Percentiles rank a stretch among this genome's conserved stretches.
phyloP scores from a whole-genome alignment of 257 asterid genomes.

The Verbascum thapsus region DNA sequence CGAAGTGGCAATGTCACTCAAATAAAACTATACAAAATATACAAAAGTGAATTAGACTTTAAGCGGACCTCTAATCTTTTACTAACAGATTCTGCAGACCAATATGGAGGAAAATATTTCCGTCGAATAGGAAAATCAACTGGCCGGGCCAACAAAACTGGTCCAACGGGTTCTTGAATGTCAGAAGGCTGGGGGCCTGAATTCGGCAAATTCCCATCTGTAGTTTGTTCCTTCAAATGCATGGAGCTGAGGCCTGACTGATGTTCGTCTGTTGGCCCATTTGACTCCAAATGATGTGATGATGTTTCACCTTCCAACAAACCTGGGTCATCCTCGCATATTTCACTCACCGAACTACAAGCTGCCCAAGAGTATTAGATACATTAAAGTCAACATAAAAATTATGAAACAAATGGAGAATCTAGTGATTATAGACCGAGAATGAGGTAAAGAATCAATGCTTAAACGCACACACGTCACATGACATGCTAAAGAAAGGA shows the following conservation, averaged over 20 bases:
- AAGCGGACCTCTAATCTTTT: constrained; percentile 42
- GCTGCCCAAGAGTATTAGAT: constrained; percentile 28
- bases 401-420: neutral
- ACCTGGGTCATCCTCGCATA: constrained; percentile 30
- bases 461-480: no score
- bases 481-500: neutral
- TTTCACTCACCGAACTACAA: constrained; percentile 37
- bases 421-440: neutral
- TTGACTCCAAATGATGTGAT: constrained; percentile 11
- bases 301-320: constrained; percentile 20
- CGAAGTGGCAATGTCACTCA: neutral
- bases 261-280: constrained; percentile 28
- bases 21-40: no score
- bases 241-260: constrained; percentile 10
- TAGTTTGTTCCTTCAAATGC: constrained; percentile 21
- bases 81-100: constrained; percentile 39
- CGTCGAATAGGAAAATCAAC: constrained; percentile 33
- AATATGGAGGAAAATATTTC: constrained; percentile 39
- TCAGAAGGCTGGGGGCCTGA: constrained; percentile 33
- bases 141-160: constrained; percentile 27
- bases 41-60: neutral
- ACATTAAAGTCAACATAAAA: constrained; percentile 5
- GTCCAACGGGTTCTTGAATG: constrained; percentile 26
- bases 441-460: neutral
- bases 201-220: constrained; percentile 17